Evolutionary conservation across 257 asterid genomes (phyloP), one percentile per base, ranked within the genome.

Genomic region (Cynanchum wilfordii): DNA sequence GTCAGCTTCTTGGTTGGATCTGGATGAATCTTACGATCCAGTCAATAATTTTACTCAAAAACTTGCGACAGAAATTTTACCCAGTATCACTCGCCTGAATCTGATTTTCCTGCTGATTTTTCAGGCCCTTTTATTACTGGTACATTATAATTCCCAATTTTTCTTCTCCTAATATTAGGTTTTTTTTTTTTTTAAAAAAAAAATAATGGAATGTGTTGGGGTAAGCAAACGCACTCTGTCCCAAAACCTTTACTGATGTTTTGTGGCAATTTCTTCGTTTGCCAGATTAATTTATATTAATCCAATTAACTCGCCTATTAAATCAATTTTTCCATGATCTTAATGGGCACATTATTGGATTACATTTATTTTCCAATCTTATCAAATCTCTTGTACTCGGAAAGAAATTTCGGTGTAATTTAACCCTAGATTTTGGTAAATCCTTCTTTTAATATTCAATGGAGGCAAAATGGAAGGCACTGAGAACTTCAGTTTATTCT

Each of bases 1-100:
- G 89, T 80, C 91, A 86, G 93, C 87, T 87, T 88, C 83, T 88
- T 90, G 90, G 69, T 69, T 82, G 90, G 90, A 85, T 87, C 76
- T 38, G 60, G 74, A 10, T 13, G 24, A 20, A 10, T 19, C 30
- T 40, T 2, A 69, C 69, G 85, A 67, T 82, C 83, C 87, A 81
- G 87, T 15, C 95, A 86, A 78, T 77, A 68, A 10, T 66, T 42
- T 42, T 36, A 9, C 44, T 27, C 69, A 27, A 72, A 73, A 57
- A 50, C 95, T 90, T 88, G 95, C 95, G 55, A 88, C 42, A 90
- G 16, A 9, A 57, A 80, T 36, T 4, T 25, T 3, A 68, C 59
- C 55, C 83, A 72, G 83, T 73, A 72, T 75, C 83, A 82, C 86
- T 82, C 83, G 83, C 83, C 79, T 78, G 83, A 69, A 25, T 76